Conservation (phyloP, 2,329 filamentous ascomycete genomes). For the Gremmenia infestans region DNA sequence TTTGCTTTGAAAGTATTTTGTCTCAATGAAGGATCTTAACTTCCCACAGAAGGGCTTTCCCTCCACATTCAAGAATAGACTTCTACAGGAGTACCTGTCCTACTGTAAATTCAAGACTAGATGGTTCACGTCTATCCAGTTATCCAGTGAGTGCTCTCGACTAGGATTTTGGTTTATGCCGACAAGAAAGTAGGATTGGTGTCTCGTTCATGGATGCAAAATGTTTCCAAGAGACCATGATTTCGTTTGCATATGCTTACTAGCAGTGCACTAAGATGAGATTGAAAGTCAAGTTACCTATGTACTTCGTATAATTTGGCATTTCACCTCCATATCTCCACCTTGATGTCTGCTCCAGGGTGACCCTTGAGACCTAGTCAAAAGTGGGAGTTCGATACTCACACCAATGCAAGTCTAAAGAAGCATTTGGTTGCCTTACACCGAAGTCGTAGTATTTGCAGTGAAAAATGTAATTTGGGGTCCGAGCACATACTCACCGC, state of each 20-base stretch:
- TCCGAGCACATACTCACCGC: too few relatives aligned
- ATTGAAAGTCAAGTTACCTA: slow-evolving; percentile 41
- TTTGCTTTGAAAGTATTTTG: slow-evolving; percentile 37
- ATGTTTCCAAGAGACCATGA: slow-evolving; percentile 57
- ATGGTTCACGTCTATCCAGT: slow-evolving; percentile 50
- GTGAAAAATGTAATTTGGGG: too few relatives aligned
- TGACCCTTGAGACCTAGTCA: too few relatives aligned
- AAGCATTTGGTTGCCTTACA: too few relatives aligned
- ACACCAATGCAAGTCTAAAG: too few relatives aligned
- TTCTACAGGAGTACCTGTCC: slow-evolving; percentile 43
- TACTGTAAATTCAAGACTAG: slow-evolving; percentile 40
- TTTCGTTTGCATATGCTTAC: slow-evolving; percentile 63
- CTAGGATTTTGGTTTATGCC: background rate
- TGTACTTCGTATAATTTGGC: background rate
- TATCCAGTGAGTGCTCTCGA: slow-evolving; percentile 33
- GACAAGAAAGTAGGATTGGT: slow-evolving; percentile 42
- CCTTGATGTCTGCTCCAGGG: too few relatives aligned
- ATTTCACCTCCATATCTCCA: too few relatives aligned
- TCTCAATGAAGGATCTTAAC: slow-evolving; percentile 48
- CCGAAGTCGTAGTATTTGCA: too few relatives aligned
- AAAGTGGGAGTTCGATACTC: too few relatives aligned
- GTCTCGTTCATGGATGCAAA: slow-evolving; percentile 56
- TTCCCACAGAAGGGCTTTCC: slow-evolving; percentile 52
- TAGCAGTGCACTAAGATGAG: slow-evolving; percentile 45
- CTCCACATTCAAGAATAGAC: slow-evolving; percentile 51